phyloP scores from a whole-genome alignment of 2,329 filamentous ascomycete genomes.

The Sarocladium oryzae region DNA sequence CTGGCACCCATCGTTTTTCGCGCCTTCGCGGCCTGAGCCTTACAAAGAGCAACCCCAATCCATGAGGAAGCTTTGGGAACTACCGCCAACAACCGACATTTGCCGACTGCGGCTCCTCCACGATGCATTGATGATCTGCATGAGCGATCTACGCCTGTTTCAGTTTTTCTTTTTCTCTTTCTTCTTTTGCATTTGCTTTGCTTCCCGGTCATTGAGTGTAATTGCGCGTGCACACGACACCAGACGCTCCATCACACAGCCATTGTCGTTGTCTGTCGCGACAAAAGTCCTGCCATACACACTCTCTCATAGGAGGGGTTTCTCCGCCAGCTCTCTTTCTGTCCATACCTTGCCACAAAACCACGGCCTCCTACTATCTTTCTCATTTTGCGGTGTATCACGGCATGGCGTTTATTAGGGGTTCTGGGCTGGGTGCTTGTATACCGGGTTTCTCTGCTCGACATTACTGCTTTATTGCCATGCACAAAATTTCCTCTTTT shows the following conservation, averaged over 20 bases:
- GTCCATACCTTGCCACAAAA: neutral
- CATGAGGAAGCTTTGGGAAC: neutral
- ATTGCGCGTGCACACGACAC: neutral
- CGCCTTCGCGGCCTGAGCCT: constrained; percentile 38
- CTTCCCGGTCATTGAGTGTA: neutral
- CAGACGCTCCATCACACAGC: neutral
- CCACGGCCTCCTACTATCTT: neutral
- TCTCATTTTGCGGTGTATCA: neutral
- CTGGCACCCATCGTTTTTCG: constrained; percentile 24
- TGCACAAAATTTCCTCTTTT: neutral
- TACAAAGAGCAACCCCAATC: constrained; percentile 20
- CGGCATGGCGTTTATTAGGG: constrained; percentile 7
- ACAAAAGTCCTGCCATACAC: neutral
- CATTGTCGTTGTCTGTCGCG: neutral
- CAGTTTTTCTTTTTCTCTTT: neutral
- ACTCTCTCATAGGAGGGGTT: neutral
- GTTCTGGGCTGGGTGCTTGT: neutral
- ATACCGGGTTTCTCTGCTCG: neutral
- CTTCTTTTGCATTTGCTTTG: neutral
- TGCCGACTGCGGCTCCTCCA: no score
- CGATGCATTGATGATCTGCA: constrained; percentile 40
- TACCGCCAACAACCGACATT: neutral
- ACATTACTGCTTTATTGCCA: neutral
- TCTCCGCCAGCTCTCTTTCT: neutral
- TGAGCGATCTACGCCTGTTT: constrained; percentile 38